These are phyloP conservation scores for Luvunga scandens DNA, from an alignment of 345 rosid genomes.

Conservation along the genomic window DNA sequence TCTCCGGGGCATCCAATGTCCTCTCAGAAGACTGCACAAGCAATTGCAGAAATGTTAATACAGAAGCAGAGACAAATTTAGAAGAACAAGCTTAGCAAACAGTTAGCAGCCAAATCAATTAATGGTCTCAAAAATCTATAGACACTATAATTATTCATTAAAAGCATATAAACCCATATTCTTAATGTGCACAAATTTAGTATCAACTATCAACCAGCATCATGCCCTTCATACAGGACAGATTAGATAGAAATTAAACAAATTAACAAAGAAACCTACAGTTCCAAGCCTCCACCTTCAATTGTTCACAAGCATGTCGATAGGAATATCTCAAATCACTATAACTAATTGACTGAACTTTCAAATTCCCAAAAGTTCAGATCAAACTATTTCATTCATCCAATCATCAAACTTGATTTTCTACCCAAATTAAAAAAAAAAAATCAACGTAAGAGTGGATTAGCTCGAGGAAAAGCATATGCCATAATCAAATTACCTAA, in stretches of 20 bases:
- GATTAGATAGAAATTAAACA: not conserved
- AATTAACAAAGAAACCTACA: not conserved
- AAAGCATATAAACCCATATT: not conserved
- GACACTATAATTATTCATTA: not conserved
- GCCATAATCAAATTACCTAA: too few species aligned
- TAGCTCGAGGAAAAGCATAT: too few species aligned
- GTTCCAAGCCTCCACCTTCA: not conserved
- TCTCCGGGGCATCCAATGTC: conserved; percentile 39
- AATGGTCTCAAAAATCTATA: not conserved
- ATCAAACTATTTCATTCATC: not conserved
- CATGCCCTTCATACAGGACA: not conserved
- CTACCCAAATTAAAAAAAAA: too few species aligned
- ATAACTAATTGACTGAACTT: not conserved
- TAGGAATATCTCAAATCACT: not conserved
- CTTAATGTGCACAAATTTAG: not conserved
- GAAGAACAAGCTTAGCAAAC: not conserved
- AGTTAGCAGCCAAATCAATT: not conserved
- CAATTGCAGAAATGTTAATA: not conserved
- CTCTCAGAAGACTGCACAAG: conserved; percentile 28
- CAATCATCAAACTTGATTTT: not conserved
- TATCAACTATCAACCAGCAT: not conserved
- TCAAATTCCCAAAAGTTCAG: not conserved
- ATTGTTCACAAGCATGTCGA: not conserved
- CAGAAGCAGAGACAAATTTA: not conserved
- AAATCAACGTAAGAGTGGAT: too few species aligned